These are phyloP conservation scores for Aphanomyces euteiches DNA, from an alignment of 352 stramenopile species.

Conservation along the genomic window DNA sequence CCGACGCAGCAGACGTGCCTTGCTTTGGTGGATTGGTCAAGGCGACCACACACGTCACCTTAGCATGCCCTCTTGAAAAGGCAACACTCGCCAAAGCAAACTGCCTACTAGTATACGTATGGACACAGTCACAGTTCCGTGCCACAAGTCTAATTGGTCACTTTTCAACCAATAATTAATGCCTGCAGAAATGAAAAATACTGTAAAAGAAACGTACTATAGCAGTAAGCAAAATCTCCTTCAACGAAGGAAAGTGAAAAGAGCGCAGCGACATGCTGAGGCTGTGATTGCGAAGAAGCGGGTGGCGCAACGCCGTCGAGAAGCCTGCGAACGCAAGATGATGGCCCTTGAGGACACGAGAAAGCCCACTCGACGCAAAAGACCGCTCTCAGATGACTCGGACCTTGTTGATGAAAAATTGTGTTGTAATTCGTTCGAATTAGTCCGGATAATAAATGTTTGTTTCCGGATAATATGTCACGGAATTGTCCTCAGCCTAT, in stretches of 20 bases:
- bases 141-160: constrained; percentile 9
- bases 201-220: not conserved
- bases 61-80: no score
- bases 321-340: constrained; percentile 4
- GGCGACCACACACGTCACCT: no score
- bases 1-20: no score
- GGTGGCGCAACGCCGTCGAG: constrained; percentile 3
- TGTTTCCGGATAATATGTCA: not conserved
- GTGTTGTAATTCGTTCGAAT: no score
- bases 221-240: not conserved
- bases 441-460: constrained; percentile 11
- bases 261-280: not conserved
- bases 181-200: not conserved
- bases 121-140: constrained; percentile 2
- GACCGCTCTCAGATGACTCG: not conserved
- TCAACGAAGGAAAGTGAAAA: not conserved
- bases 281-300: not conserved
- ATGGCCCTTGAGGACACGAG: constrained; percentile 1
- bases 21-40: no score
- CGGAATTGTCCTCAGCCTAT: constrained; percentile 6
- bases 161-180: constrained; percentile 21
- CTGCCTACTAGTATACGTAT: no score
- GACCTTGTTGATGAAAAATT: constrained; percentile 4
- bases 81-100: no score
- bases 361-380: constrained; percentile 1